Conservation (phyloP, 768 basidiomycete genomes). For the Boletus insuetus region DNA sequence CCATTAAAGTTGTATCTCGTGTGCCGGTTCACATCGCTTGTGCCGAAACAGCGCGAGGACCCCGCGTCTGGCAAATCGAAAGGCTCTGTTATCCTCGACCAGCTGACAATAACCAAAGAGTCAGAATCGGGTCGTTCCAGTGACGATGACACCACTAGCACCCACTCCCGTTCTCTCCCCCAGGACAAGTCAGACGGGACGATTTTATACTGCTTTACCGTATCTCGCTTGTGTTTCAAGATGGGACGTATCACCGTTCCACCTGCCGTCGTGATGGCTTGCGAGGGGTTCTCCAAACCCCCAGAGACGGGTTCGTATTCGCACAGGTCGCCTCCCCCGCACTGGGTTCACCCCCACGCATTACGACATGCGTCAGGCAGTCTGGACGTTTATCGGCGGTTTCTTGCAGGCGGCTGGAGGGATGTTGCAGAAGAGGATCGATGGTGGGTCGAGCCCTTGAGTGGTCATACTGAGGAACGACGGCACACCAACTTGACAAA, state of each 20-base stretch:
- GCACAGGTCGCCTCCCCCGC: constrained; percentile 8
- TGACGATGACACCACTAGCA: neutral
- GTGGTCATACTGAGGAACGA: constrained; percentile 39
- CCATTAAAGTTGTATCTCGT: constrained; percentile 12
- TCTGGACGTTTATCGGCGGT: constrained; percentile 37
- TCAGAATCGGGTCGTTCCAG: neutral
- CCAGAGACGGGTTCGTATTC: constrained; percentile 12
- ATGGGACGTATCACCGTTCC: constrained; percentile 69
- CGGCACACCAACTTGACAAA: constrained; percentile 11
- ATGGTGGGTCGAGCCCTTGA: constrained; percentile 64
- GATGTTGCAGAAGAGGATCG: constrained; percentile 51
- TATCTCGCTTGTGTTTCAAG: constrained; percentile 68
- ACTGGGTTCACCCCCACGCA: constrained; percentile 8
- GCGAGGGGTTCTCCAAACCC: constrained; percentile 47
- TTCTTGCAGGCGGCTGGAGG: constrained; percentile 60
- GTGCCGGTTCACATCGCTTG: constrained; percentile 11
- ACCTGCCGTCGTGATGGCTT: constrained; percentile 55
- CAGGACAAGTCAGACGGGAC: constrained; percentile 38
- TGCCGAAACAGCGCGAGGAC: neutral
- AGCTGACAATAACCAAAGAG: neutral
- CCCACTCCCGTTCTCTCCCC: neutral
- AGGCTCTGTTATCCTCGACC: neutral
- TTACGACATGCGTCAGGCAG: constrained; percentile 10
- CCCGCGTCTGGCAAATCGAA: neutral
- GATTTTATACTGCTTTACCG: constrained; percentile 52